Evolutionary conservation across 2,329 filamentous ascomycete species (phyloP), one percentile per base, ranked within the genome.

Genomic region (Fusarium abutilonis): DNA sequence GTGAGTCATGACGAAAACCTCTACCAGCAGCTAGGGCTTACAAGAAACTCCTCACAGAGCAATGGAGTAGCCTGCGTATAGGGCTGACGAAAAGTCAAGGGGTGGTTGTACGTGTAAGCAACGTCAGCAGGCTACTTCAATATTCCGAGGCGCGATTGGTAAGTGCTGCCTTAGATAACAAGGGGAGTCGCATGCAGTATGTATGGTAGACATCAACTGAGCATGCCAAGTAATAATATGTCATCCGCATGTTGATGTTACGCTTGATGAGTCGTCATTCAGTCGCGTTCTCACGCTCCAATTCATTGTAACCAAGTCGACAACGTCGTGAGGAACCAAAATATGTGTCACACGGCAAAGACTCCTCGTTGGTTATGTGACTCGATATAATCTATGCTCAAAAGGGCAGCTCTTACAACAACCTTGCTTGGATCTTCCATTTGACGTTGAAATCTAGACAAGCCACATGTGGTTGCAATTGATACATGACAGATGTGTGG

Each of bases 1-100:
- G 68, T 70, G 67, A 70, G 45, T 71, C 69, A 68, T 69, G 51
- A 71, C 67, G 65, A 56, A 64, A 57, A 11, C 38, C 21, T 35
- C 15, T 39, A 17, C 40, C 44, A 52, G 59, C 48, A 40, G 51
- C 45, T 28, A 56, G 19, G 49, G 43, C 39, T 56, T 50, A 56
- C 38, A 52, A 35, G 40, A 28, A 14, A 21, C 28, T 41, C 14
- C 4, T 29, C 40, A 28, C 32, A 34, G 31, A 17, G 19, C 34
- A 38, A 17, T 21, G 11, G 11, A 29, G 21, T 44, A 43, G 60
- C 41, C 43, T 53, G 54, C 52, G 61, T 56, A 53, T 21, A 58
- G 39, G 54, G 61, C 57, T 66, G 56, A 66, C 58, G 55, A 69
- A 56, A 41, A 36, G 21, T n/a, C 15, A 31, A 15, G 32, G 42